phyloP scores from a whole-genome alignment of 2,329 filamentous ascomycete genomes.

The Sarocladium oryzae region DNA sequence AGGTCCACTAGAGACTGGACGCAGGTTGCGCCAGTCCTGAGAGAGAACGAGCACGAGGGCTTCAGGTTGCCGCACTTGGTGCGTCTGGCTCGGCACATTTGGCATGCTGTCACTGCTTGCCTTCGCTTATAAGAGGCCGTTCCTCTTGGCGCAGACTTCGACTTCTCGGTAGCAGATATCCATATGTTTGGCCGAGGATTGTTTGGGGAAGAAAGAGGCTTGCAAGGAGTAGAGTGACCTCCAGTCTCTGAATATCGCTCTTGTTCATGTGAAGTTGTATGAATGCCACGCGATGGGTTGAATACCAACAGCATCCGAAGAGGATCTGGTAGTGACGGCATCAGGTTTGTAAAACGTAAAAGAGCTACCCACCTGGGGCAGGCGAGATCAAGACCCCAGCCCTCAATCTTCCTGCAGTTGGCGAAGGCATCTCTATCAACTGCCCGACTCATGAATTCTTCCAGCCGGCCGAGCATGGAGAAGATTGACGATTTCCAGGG shows the following conservation, averaged over 20 bases:
- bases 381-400: too few relatives aligned
- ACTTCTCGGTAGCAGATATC: background rate
- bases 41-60: constrained; percentile 36
- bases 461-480: background rate
- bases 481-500: constrained; percentile 14
- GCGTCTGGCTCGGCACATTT: constrained; percentile 35
- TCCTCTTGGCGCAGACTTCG: constrained; percentile 28
- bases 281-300: too few relatives aligned
- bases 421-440: too few relatives aligned
- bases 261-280: background rate
- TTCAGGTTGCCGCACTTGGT: constrained; percentile 40
- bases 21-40: constrained; percentile 35
- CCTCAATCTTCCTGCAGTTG: too few relatives aligned
- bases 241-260: background rate
- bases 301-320: too few relatives aligned
- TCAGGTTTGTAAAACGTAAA: too few relatives aligned
- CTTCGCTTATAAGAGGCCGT: constrained; percentile 35
- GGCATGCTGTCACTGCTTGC: constrained; percentile 33
- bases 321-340: too few relatives aligned
- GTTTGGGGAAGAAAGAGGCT: too few relatives aligned
- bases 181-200: too few relatives aligned
- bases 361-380: too few relatives aligned
- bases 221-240: background rate
- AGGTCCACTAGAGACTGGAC: constrained; percentile 33
- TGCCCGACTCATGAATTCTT: too few relatives aligned